These are phyloP conservation scores for Talaromyces atroroseus DNA, from an alignment of 2,329 filamentous ascomycete species.

Conservation along the genomic window DNA sequence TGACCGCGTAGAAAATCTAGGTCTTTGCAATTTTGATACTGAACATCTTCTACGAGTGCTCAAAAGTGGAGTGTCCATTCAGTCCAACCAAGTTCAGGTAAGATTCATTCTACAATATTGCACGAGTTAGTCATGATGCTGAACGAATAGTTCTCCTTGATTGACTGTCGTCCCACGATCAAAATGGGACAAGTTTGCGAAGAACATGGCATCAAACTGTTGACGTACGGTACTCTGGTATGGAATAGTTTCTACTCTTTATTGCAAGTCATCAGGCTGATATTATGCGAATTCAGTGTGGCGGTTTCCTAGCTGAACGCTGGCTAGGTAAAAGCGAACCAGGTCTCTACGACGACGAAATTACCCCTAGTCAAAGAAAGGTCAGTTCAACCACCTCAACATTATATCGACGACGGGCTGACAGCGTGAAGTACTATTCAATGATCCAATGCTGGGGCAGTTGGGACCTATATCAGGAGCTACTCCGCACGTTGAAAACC, in stretches of 20 bases:
- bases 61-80: conserved; percentile 24
- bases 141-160: conserved; percentile 33
- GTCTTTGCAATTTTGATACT: conserved; percentile 42
- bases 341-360: conserved; percentile 6
- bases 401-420: not conserved
- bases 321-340: conserved; percentile 9
- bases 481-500: conserved; percentile 1
- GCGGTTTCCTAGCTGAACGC: conserved; percentile 9
- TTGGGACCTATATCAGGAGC: conserved; percentile 6
- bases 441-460: conserved; percentile 11
- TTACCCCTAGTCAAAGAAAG: conserved; percentile 13
- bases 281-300: conserved; percentile 2
- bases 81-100: conserved; percentile 39
- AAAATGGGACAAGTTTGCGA: conserved; percentile 34
- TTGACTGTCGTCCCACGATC: conserved; percentile 34
- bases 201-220: conserved; percentile 36
- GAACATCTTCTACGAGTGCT: conserved; percentile 31
- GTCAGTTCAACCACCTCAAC: not conserved
- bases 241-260: conserved; percentile 1
- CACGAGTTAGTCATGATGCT: too few relatives aligned
- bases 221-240: conserved; percentile 42
- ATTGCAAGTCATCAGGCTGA: not conserved
- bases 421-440: conserved; percentile 1
- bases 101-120: not conserved
- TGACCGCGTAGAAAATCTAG: conserved; percentile 28